phyloP scores from a whole-genome alignment of 176 grass and related monocot genomes.

The Oryza meridionalis region DNA sequence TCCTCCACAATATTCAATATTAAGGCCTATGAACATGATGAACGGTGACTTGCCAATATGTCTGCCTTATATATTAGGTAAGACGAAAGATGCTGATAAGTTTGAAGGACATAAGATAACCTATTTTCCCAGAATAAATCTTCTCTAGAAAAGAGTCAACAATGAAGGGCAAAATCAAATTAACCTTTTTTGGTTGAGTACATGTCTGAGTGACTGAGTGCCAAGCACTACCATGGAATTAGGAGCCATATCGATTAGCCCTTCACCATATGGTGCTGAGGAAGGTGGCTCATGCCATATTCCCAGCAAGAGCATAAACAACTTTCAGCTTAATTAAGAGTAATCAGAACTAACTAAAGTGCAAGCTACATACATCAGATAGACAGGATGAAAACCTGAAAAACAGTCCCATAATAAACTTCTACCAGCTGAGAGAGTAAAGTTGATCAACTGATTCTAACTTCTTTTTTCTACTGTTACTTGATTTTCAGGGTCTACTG shows the following conservation, averaged over 20 bases:
- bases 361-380: slow-evolving; percentile 17
- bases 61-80: not conserved
- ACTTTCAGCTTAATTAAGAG: not conserved
- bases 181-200: not conserved
- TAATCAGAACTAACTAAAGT: slow-evolving; percentile 5
- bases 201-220: not conserved
- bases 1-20: slow-evolving; percentile 12
- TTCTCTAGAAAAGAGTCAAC: not conserved
- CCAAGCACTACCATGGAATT: not conserved
- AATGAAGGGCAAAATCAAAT: not conserved
- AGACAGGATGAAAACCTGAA: slow-evolving; percentile 26
- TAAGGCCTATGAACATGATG: slow-evolving; percentile 11
- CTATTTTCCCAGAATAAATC: not conserved
- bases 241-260: not conserved
- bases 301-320: slow-evolving; percentile 14
- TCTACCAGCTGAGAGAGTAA: not conserved
- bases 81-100: not conserved
- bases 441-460: not conserved
- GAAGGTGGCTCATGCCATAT: not conserved
- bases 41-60: slow-evolving; percentile 10
- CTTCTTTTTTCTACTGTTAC: slow-evolving; percentile 15
- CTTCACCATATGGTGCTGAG: slow-evolving; percentile 11
- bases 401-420: not conserved
- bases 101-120: slow-evolving; percentile 6
- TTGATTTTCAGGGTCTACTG: not conserved